phyloP scores from a whole-genome alignment of 495 filamentous ascomycete species.

The Talaromyces nanjingensis region DNA sequence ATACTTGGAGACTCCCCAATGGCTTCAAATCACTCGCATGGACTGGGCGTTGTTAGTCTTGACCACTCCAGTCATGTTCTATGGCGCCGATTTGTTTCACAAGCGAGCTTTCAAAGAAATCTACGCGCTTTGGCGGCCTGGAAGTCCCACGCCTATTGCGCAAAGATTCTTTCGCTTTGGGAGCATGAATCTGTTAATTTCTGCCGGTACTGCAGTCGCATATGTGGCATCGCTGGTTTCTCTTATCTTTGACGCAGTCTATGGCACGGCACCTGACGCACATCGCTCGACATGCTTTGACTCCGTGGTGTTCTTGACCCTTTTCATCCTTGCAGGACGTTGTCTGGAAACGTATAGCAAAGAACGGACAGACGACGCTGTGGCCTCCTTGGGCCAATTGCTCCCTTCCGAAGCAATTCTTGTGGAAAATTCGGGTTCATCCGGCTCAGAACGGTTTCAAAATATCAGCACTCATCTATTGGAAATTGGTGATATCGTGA shows the following conservation, averaged over 20 bases:
- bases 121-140: constrained; percentile 68
- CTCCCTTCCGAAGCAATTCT: constrained; percentile 67
- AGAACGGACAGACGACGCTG: constrained; percentile 82
- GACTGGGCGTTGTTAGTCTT: constrained; percentile 81
- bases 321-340: constrained; percentile 82
- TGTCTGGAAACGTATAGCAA: constrained; percentile 90
- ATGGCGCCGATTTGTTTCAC: constrained; percentile 83
- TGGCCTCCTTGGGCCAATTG: constrained; percentile 69
- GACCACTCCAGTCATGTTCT: constrained; percentile 85
- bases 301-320: constrained; percentile 85
- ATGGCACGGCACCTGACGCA: constrained; percentile 22
- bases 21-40: constrained; percentile 63
- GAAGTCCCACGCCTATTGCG: constrained; percentile 66
- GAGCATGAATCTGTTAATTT: constrained; percentile 94
- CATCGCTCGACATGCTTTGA: constrained; percentile 81
- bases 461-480: constrained; percentile 61
- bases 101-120: constrained; percentile 72
- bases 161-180: constrained; percentile 88
- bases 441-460: constrained; percentile 16
- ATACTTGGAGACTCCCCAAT: constrained; percentile 62
- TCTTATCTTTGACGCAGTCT: constrained; percentile 60
- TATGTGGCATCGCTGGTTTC: constrained; percentile 80
- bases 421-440: constrained; percentile 22
- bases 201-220: constrained; percentile 78
- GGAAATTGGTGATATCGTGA: constrained; percentile 75